A percentile compares a stretch with the other conserved stretches of the same genome.
phyloP scores from a whole-genome alignment of 2,329 filamentous ascomycete species.

The Thielaviopsis cerberus region DNA sequence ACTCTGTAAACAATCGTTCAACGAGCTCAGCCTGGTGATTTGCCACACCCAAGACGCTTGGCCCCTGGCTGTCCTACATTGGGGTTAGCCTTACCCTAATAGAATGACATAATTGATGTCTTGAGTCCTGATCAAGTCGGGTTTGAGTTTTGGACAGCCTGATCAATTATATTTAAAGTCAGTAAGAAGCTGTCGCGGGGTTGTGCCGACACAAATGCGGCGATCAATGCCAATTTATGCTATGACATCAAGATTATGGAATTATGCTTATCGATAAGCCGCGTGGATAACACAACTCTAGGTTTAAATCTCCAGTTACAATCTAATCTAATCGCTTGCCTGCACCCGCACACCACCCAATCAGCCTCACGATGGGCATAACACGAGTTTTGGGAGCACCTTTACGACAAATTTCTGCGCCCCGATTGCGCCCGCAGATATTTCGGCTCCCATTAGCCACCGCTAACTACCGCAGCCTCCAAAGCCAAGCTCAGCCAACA shows the following conservation, averaged over 20 bases:
- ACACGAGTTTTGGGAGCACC: background rate
- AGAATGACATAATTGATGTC: background rate
- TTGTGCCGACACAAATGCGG: background rate
- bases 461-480: background rate
- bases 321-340: background rate
- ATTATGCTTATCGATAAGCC: background rate
- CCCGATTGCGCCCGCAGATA: background rate
- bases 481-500: conserved; percentile 15
- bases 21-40: background rate
- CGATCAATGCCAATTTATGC: background rate
- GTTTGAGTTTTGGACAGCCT: background rate
- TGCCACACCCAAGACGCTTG: background rate
- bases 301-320: background rate
- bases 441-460: background rate
- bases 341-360: background rate
- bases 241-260: background rate
- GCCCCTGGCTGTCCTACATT: background rate
- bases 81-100: background rate
- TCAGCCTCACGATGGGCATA: background rate
- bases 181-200: too few species aligned
- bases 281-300: background rate
- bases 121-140: background rate
- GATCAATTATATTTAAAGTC: background rate
- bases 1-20: too few species aligned
- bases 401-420: background rate